These are phyloP conservation scores for Microglena sp. DNA, from an alignment of 139 green algal genomes.

Conservation along the genomic window DNA sequence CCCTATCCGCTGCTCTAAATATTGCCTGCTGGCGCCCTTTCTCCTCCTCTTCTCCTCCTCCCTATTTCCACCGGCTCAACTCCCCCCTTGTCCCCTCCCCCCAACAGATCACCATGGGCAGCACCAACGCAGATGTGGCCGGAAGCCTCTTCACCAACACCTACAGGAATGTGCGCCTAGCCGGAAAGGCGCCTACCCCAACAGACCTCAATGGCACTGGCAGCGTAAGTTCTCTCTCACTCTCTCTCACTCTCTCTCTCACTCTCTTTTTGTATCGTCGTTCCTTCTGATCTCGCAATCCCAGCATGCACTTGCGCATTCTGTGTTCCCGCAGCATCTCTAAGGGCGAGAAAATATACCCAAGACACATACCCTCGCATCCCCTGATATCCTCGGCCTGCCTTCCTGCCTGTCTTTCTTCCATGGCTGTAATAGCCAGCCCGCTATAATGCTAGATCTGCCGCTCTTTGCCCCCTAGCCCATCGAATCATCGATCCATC, in stretches of 20 bases:
- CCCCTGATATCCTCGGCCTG: not conserved
- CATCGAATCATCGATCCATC: too few species aligned
- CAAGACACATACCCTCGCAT: too few species aligned
- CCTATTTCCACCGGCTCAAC: too few species aligned
- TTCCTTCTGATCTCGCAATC: not conserved
- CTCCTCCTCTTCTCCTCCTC: too few species aligned
- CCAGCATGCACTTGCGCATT: not conserved
- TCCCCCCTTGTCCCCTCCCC: too few species aligned
- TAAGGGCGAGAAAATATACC: not conserved
- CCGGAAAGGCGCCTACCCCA: conserved; percentile 25
- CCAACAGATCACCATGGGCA: conserved; percentile 8
- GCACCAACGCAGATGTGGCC: conserved; percentile 38
- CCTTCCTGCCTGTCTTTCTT: not conserved
- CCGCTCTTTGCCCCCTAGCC: too few species aligned
- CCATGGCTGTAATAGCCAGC: too few species aligned
- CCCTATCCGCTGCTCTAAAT: too few species aligned
- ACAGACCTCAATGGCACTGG: conserved; percentile 39
- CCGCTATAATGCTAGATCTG: too few species aligned
- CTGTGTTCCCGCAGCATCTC: not conserved
- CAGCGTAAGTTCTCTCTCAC: conserved; percentile 27
- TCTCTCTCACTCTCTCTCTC: not conserved
- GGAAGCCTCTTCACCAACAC: conserved; percentile 49
- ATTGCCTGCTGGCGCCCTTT: too few species aligned
- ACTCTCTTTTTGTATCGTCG: not conserved
- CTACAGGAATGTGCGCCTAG: conserved; percentile 51